Conservation (phyloP, 2,329 filamentous ascomycete genomes). For the Graphiopsis chlorocephala region DNA sequence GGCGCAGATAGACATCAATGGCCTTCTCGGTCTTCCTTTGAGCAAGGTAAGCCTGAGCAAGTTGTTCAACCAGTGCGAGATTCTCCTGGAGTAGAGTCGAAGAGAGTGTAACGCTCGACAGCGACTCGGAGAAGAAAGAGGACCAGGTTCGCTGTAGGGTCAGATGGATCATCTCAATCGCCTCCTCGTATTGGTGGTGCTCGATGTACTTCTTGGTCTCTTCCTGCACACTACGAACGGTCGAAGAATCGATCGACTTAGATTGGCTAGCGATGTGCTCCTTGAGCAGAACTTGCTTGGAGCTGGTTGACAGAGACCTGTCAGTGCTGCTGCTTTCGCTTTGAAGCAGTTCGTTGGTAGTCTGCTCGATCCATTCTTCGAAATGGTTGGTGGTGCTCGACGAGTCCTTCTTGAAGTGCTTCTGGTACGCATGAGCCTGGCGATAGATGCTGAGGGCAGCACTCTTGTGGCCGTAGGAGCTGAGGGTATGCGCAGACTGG, state of each 20-base stretch:
- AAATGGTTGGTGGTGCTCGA: slow-evolving; percentile 41
- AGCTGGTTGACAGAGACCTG: slow-evolving; percentile 41
- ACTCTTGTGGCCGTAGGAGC: slow-evolving; percentile 44
- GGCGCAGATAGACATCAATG: slow-evolving; percentile 39
- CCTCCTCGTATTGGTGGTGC: slow-evolving; percentile 48
- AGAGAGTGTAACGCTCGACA: slow-evolving; percentile 42
- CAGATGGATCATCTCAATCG: slow-evolving; percentile 45
- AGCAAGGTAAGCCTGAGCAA: slow-evolving; percentile 47
- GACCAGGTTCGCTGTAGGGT: slow-evolving; percentile 48
- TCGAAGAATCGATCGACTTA: slow-evolving; percentile 39
- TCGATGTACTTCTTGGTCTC: slow-evolving; percentile 44
- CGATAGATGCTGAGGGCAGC: slow-evolving; percentile 51
- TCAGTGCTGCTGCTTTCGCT: slow-evolving; percentile 38
- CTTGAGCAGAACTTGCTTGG: slow-evolving; percentile 45
- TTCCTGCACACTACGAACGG: slow-evolving; percentile 42
- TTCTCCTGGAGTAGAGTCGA: slow-evolving; percentile 44
- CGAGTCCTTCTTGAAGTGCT: slow-evolving; percentile 34
- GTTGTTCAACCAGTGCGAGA: slow-evolving; percentile 46
- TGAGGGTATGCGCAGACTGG: slow-evolving; percentile 47
- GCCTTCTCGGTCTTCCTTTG: slow-evolving; percentile 38
- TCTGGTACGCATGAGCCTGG: slow-evolving; percentile 33
- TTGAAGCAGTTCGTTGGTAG: slow-evolving; percentile 44
- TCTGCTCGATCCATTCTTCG: slow-evolving; percentile 41
- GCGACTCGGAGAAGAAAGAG: slow-evolving; percentile 44
- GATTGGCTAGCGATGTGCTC: slow-evolving; percentile 38